Evolutionary conservation across 2,329 filamentous ascomycete species (phyloP), one percentile per base, ranked within the genome.

Genomic region (Teratosphaeria destructans): DNA sequence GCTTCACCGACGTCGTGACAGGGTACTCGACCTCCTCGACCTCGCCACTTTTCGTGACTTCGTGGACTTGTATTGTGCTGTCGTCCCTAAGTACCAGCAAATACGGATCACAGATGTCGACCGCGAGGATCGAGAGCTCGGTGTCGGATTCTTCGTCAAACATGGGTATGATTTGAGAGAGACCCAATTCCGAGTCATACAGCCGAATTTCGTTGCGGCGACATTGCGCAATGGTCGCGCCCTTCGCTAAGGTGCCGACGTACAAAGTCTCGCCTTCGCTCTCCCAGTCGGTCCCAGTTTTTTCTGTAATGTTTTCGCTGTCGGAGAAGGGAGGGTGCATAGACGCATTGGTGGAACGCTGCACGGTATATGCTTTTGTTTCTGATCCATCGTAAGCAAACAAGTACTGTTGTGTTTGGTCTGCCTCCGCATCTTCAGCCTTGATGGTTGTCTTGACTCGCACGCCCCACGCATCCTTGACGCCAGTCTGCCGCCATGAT

Each of bases 81-180:
- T 99, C 91, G 64, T 96, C 90, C 59, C 90, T 83, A 23, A 96
- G 77, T 14, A 97, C 81, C 2, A 96, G 77, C 12, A 99, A 74
- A 69, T 91, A 96, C 0, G 90, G 90, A 66, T 97, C 93, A 23
- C 84, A 84, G 67, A 97, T 92, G 70, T 89, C 95, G 43, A 89
- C 88, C 68, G 85, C 88, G 54, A 91, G 77, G 52, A 94, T 87
- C 57, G 86, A 82, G 4, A 90, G 86, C 67, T 96, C 90, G 23
- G 83, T 86, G 12, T 88, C 91, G 0, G 87, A 92, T 64, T 94
- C 89, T 67, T 96, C 94, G 67, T 97, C 94, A 62, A 90, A 83
- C 82, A 97, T 90, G 0, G 92, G 90, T 56, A 96, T 82, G 58
- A 99, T 97, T 69, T 97, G 93, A 54, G 87, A 86, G 57, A 99